Evolutionary conservation across 2,329 filamentous ascomycete genomes (phyloP), one percentile per base, ranked within the genome.

Genomic region (Parasarocladium wereldwijsianum): DNA sequence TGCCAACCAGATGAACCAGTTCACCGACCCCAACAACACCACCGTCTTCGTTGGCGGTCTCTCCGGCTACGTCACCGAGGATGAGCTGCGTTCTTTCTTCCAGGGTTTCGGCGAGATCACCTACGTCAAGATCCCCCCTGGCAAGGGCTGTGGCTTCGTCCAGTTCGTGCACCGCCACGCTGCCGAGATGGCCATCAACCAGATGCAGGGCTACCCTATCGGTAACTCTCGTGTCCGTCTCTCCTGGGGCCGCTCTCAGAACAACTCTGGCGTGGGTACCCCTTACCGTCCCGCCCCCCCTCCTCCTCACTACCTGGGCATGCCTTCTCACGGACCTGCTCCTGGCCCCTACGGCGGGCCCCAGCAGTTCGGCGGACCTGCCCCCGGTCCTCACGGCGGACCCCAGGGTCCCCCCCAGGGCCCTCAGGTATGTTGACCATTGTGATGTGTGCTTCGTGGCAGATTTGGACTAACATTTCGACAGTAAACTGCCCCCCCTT

Each of bases 101-200:
- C 90, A 98, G 58, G 90, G 90, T 44, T 98, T 98, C 40, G 90
- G 90, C 36, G 90, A 98, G 55, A 98, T 98, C 51, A 98, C 90
- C 46, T 98, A 98, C 55, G 90, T 98, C 64, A 98, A 98, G 76
- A 98, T 98, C 35, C 90, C 90, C 32, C 87, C 90, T 40, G 90
- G 90, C 62, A 98, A 98, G 72, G 90, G 90, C 43, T 98, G 90
- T 50, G 90, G 90, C 34, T 98, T 98, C 51, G 90, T 98, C 35
- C 90, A 98, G 59, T 98, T 98, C 46, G 90, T 98, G 34, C 90
- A 98, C 63, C 85, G 90, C 42, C 90, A 98, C 49, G 90, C 90
- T 31, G 90, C 90, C 10, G 90, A 98, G 64, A 98, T 98, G 90
- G 90, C 90, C 43, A 98, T 98, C 70, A 98, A 98, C 63, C 90